phyloP scores from a whole-genome alignment of 805 yeast species.

The Isabelozyma heimii region DNA sequence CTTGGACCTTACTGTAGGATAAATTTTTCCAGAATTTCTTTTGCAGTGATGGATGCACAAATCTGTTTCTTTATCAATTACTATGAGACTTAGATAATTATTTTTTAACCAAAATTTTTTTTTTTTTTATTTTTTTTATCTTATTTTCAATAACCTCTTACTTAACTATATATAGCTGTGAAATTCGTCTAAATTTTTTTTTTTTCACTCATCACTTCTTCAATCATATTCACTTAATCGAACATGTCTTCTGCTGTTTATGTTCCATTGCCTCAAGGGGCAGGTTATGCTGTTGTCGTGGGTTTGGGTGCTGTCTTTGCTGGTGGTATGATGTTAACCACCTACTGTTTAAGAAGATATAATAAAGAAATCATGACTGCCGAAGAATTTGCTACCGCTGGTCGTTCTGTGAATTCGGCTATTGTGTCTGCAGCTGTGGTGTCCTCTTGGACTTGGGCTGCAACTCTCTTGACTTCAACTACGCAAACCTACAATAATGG shows the following conservation, averaged over 20 bases:
- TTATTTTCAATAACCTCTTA: too few relatives aligned
- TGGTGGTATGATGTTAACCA: constrained; percentile 73
- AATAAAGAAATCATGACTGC: constrained; percentile 86
- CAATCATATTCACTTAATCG: too few relatives aligned
- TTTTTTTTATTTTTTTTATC: too few relatives aligned
- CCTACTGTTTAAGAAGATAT: constrained; percentile 69
- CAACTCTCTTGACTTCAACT: constrained; percentile 44
- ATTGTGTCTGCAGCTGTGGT: constrained; percentile 88
- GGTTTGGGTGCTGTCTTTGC: constrained; percentile 85
- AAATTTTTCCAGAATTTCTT: not conserved
- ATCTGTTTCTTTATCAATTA: not conserved
- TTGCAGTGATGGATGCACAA: not conserved
- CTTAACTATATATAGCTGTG: not conserved
- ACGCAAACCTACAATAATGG: constrained; percentile 78
- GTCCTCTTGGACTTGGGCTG: constrained; percentile 80
- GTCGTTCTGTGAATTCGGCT: constrained; percentile 82
- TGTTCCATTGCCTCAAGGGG: constrained; percentile 62
- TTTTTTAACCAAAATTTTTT: too few relatives aligned
- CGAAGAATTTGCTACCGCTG: constrained; percentile 93
- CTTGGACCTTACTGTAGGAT: not conserved
- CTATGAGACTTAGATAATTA: too few relatives aligned
- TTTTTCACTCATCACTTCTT: not conserved
- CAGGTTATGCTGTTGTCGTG: constrained; percentile 84
- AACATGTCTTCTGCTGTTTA: constrained; percentile 1
- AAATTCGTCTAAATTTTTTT: not conserved